Base-by-base conservation (phyloP, 2,329 filamentous ascomycete genomes). In the Endocalyx cinctus region DNA sequence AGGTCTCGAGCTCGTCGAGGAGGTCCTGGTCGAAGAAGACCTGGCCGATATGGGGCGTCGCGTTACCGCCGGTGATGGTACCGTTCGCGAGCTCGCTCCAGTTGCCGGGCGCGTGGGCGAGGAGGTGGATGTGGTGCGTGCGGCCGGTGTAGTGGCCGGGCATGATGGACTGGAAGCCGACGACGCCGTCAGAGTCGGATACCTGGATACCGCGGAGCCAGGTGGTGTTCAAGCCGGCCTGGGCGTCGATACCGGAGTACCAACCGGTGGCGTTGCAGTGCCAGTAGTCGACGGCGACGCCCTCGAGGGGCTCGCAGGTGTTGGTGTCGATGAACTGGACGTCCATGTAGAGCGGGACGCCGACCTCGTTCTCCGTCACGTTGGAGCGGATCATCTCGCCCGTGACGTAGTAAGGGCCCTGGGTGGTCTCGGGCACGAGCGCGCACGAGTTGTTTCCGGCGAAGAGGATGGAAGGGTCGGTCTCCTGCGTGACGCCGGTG, bases 1-100 rank as follows among this genome's bases (percentile, higher is more conserved):
- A 59, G n/a, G 50, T 50, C 33, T 72, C 66, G 31, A 76, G 69
- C 17, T 57, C 39, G 11, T 49, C 38, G 37, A 72, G 60, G 17
- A 77, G 63, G 42, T 63, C 59, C 43, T 74, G 66, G 47, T 76
- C 70, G 47, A 74, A 70, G 60, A 74, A 77, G 35, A 76, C 53
- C 48, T 78, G 72, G n/a, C 72, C 72, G 17, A 76, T 64, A 51
- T 77, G 70, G 2, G 69, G 65, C 30, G 70, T 62, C 25, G 55
- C 59, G n/a, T 68, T 63, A 36, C 62, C 66, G 12, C 54, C 51
- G 37, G 71, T 59, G 33, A 68, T 61, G 35, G 69, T 74, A 45
- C 63, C 61, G 54, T 74, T 73, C 29, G 57, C 41, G 27, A 65
- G 57, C 11, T 60, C 38, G 13, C 43, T 40, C 22, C 37, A 33